Evolutionary conservation across 1,284 basidiomycete species (phyloP), one percentile per base, ranked within the genome.

Genomic region (Cutaneotrichosporon cutaneum): DNA sequence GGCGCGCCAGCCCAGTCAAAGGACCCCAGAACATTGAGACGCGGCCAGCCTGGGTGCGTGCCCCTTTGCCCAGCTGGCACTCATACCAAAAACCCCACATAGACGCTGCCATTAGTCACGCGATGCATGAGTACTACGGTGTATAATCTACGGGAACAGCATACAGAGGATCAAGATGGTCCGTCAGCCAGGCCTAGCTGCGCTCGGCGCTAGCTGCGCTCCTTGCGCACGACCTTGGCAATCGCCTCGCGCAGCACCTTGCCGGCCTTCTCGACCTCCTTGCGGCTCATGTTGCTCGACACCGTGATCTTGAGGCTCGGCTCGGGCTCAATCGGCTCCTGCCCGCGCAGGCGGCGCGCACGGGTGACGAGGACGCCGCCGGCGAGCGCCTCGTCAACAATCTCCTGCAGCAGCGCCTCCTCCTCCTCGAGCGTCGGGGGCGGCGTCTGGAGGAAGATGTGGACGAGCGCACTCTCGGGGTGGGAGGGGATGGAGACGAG

Each of bases 231-330:
- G 13, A 92, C 86, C 82, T 92, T 93, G 56, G 85, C 82, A 44
- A 92, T 82, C 39, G 88, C 88, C 30, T 83, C 82, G 81, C 90
- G 93, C 63, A 97, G 78, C 27, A 89, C 84, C 32, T 82, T 81
- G 21, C 88, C 87, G 1, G 93, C 90, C 82, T 92, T 94, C 82
- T 96, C 93, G 60, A 88, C 86, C 72, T 99, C 96, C 81, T 94
- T 95, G 82, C 84, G 89, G 30, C 86, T 87, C 68, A 97, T 80
- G 11, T 86, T 91, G 13, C 87, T 85, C 4, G 85, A 88, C 66
- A 95, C 81, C 24, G 88, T 88, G n/a, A 98, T 81, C 61, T 92
- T 85, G 67, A 99, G 87, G 72, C 88, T 90, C n/a, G 95, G 93
- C 54, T 88, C 83, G 13, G 86, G 84, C 73, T 94, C 90, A n/a